Base-by-base conservation (phyloP, 1,284 basidiomycete species). In the Rhodotorula sp. region DNA sequence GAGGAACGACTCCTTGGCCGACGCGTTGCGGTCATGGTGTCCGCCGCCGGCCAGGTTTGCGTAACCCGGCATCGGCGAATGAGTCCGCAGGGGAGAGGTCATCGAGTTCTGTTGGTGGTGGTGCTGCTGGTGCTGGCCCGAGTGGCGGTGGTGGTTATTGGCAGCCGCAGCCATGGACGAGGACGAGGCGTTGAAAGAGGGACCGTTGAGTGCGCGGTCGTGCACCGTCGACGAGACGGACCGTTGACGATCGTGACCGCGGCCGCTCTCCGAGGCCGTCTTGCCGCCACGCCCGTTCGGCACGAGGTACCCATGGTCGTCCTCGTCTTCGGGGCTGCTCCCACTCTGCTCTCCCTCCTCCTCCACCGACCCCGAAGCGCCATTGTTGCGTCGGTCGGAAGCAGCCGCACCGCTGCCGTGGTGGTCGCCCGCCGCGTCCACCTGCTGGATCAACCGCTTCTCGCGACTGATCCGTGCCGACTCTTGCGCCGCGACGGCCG, bases 1-100 rank as follows among this genome's bases (percentile, higher is more conserved):
- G 69, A 97, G 83, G 85, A 97, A 95, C 5, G 91, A 91, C 78
- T 97, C 94, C 76, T 90, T 87, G 28, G 92, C 89, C 68, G 81
- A 78, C 66, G 81, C 80, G 19, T 81, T 82, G 68, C 66, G 66
- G 65, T 71, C 59, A 43, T 50, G 57, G 55, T 60, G 57, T n/a
- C 75, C 83, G 18, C 84, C 83, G 48, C 85, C 83, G 85, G 85
- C 84, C 38, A 83, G 4, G 50, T n/a, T 52, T 28, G 54, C 26
- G 54, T 55, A 55, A 16, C 54, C 54, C 28, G 23, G 54, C 54
- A 55, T 15, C 54, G 54, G 54, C 54, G 54, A 55, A 26, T 55
- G 54, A 15, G 26, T 55, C 54, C 54, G 54, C 54, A 55, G 54
- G 8, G 54, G 54, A 6, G 54, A 55, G n/a, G 54, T 55, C 54